phyloP scores from a whole-genome alignment of 345 rosid species.

The Eucalyptus sp. region DNA sequence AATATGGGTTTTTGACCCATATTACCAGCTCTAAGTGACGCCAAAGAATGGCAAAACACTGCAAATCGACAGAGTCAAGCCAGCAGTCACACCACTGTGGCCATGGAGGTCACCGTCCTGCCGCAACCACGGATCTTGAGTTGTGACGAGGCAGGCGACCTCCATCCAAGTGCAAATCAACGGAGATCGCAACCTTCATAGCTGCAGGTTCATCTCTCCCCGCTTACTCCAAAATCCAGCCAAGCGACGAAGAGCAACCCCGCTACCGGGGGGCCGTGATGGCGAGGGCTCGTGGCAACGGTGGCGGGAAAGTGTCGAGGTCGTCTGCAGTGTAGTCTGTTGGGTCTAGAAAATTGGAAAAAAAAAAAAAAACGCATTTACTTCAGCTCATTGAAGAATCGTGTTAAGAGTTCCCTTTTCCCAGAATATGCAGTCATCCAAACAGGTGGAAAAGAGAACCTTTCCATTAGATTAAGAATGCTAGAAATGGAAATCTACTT shows the following conservation, averaged over 20 bases:
- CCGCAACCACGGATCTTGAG: neutral
- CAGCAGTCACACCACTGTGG: neutral
- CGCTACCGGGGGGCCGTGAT: fast-evolving
- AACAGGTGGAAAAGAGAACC: neutral
- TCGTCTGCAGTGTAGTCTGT: neutral
- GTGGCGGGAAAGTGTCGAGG: neutral
- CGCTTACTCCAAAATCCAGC: neutral
- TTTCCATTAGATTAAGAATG: neutral
- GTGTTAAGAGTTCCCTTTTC: neutral
- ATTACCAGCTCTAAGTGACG: neutral
- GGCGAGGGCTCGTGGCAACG: neutral
- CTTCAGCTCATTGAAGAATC: neutral
- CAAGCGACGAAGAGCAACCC: neutral
- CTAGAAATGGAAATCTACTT: neutral
- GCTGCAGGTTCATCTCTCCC: neutral
- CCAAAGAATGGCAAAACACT: neutral
- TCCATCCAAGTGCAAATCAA: neutral
- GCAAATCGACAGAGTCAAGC: neutral
- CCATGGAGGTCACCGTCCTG: neutral
- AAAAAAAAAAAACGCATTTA: neutral
- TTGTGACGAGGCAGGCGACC: neutral
- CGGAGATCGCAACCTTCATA: neutral
- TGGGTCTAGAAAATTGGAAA: neutral
- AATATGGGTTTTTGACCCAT: no score
- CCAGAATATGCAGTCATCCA: neutral